Percentiles rank a stretch among this genome's conserved stretches.
phyloP scores from a whole-genome alignment of 2,329 filamentous ascomycete genomes.

The Penicillium sp. region DNA sequence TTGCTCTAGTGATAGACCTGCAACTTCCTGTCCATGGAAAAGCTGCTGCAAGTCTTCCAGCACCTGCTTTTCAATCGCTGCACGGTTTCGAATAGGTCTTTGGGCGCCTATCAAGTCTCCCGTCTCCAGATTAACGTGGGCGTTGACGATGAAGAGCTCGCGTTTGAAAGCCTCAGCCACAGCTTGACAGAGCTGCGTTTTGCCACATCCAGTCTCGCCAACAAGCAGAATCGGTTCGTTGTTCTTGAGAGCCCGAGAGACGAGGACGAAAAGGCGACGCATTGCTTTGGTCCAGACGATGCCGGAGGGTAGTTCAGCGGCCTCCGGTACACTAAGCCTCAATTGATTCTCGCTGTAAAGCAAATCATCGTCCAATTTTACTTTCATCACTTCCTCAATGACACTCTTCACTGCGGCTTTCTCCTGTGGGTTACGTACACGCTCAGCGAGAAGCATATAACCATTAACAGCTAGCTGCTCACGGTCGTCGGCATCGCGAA shows the following conservation, averaged over 20 bases:
- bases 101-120: conserved; percentile 96
- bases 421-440: conserved; percentile 87
- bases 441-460: conserved; percentile 91
- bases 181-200: conserved; percentile 92
- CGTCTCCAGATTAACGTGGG: conserved; percentile 96
- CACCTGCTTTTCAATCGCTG: conserved; percentile 62
- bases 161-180: conserved; percentile 73
- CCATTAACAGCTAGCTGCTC: conserved; percentile 87
- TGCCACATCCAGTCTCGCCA: conserved; percentile 94
- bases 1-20: conserved; percentile 45
- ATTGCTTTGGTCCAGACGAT: conserved; percentile 96
- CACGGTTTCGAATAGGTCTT: conserved; percentile 79
- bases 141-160: conserved; percentile 83
- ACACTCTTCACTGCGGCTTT: conserved; percentile 75
- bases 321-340: conserved; percentile 50
- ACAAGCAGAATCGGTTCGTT: conserved; percentile 92
- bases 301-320: conserved; percentile 25
- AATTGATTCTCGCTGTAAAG: conserved; percentile 63
- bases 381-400: conserved; percentile 86
- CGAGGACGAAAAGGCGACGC: conserved; percentile 82
- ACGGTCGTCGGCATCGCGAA: conserved; percentile 74
- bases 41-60: conserved; percentile 52
- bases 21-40: conserved; percentile 29
- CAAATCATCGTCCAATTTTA: conserved; percentile 65
- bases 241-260: conserved; percentile 78